Conservation (phyloP, 208 protist genomes). For the Leishmania turanica region DNA sequence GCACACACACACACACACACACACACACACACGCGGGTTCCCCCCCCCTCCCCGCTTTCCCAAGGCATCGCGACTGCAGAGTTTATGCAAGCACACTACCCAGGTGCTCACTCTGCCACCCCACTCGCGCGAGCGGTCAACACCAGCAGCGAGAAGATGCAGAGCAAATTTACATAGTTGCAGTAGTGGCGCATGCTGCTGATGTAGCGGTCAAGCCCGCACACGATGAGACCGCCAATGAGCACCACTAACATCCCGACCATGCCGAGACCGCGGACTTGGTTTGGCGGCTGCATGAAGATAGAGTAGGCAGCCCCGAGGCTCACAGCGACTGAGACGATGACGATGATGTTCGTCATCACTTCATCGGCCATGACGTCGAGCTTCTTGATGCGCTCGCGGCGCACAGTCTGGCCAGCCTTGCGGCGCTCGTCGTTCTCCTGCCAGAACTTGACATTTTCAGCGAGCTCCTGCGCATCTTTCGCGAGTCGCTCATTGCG, state of each 20-base stretch:
- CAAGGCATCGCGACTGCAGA: background rate
- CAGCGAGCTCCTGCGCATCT: conserved; percentile 15
- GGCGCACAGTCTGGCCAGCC: conserved; percentile 23
- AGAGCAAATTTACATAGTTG: conserved; percentile 26
- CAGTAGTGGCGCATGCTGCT: conserved; percentile 25
- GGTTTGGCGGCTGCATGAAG: conserved; percentile 43
- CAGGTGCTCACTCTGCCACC: conserved; percentile 12
- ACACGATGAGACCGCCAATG: conserved; percentile 31
- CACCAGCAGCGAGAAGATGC: conserved; percentile 13
- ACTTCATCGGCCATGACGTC: conserved; percentile 43
- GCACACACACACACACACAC: background rate
- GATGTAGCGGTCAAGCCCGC: conserved; percentile 30
- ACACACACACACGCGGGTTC: background rate
- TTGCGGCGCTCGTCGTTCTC: conserved; percentile 36
- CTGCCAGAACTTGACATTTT: conserved; percentile 33
- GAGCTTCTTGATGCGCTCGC: conserved; percentile 27
- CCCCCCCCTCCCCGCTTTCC: background rate
- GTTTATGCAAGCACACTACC: background rate
- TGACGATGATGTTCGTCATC: conserved; percentile 53
- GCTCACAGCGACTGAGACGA: conserved; percentile 32
- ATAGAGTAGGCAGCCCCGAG: conserved; percentile 29
- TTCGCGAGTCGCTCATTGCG: conserved; percentile 24
- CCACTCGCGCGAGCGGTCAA: conserved; percentile 25
- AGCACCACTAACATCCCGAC: conserved; percentile 38
- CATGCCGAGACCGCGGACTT: conserved; percentile 49